Percentiles rank a stretch among this genome's conserved stretches.
Evolutionary conservation across 192 early-diverging fungal genomes (phyloP).

Genomic region (Linderina pennispora): DNA sequence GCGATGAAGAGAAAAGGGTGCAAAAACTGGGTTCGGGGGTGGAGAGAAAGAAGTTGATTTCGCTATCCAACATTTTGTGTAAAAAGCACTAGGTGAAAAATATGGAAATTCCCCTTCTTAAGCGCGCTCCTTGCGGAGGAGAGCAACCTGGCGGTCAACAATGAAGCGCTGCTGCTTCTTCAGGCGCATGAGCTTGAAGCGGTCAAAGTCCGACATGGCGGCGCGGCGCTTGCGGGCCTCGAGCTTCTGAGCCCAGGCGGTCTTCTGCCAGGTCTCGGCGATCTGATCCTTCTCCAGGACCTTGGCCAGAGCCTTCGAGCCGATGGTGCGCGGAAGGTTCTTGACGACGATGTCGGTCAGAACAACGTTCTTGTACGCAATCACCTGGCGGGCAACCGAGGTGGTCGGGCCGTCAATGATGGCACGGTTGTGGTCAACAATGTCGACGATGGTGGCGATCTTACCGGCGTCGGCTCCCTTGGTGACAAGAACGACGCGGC

Average conservation of each 20-base stretch:
- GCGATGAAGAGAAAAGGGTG: too few relatives aligned
- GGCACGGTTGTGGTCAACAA: slow-evolving; percentile 98
- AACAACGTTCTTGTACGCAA: slow-evolving; percentile 84
- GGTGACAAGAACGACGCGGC: slow-evolving; percentile 96
- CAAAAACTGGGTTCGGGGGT: too few relatives aligned
- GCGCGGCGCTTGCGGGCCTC: slow-evolving; percentile 72
- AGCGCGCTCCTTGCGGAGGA: slow-evolving; percentile 43
- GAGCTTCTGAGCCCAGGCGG: slow-evolving; percentile 97
- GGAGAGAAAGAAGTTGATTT: too few relatives aligned
- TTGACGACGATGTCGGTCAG: slow-evolving; percentile 87
- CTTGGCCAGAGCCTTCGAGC: slow-evolving; percentile 49
- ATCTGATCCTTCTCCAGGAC: too few relatives aligned
- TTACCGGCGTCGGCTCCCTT: slow-evolving; percentile 93
- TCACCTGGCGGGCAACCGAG: slow-evolving; percentile 79
- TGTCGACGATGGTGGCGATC: slow-evolving; percentile 97
- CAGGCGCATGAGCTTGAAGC: slow-evolving; percentile 96
- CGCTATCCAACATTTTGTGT: too few relatives aligned
- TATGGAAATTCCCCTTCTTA: too few relatives aligned
- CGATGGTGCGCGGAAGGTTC: slow-evolving; percentile 76
- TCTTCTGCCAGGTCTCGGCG: slow-evolving; percentile 87
- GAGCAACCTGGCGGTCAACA: slow-evolving; percentile 40
- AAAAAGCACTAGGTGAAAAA: too few relatives aligned
- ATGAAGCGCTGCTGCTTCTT: slow-evolving; percentile 68
- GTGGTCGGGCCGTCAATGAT: slow-evolving; percentile 98
- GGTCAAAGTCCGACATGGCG: slow-evolving; percentile 87